Evolutionary conservation across 331 rosid species (phyloP), one percentile per base, ranked within the genome.

Genomic region (Saraca asoca): DNA sequence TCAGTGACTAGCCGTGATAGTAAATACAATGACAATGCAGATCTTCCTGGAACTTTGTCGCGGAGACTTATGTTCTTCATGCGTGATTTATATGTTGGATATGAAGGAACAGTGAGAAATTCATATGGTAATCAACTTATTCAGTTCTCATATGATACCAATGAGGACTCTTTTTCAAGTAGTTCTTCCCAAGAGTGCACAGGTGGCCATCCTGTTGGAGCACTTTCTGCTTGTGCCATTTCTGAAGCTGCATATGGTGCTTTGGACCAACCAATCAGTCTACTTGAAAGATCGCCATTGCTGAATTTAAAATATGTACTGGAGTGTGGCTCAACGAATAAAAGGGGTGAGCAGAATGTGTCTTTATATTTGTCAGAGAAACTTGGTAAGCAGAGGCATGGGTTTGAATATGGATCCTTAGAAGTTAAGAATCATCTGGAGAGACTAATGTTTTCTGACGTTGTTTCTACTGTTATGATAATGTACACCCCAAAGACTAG

Each of bases 201-300:
- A 13, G 96, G 86, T 16, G 89, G 97, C 9, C 81, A 90, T 31
- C 96, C 99, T 58, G 95, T 85, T 35, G 99, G 99, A 69, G 84
- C 88, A 44, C 84, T 94, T 80, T 82, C 99, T 58, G 95, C 96
- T 37, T 94, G 92, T 72, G 99, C 99, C 2, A 60, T 94, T 38
- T 94, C 99, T 43, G 99, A 94, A 81, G 91, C 99, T 75, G 99
- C 97, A 50, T 94, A 90, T 79, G 86, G 99, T 61, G 99, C 99
- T 70, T 79, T 94, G 84, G 95, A 88, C 72, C 99, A 94, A 66
- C 96, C 99, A 57, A 75, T 94, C 57, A 90, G 99, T 85, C 80
- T 88, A 15, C 97, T 94, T 56, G 95, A 90, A 85, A 61, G 91
- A 50, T 94, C 99, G 29, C 99, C 99, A 18, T 75, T 90, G 73